Conservation (phyloP, 441 rosid genomes). For the Aleurites moluccanus region DNA sequence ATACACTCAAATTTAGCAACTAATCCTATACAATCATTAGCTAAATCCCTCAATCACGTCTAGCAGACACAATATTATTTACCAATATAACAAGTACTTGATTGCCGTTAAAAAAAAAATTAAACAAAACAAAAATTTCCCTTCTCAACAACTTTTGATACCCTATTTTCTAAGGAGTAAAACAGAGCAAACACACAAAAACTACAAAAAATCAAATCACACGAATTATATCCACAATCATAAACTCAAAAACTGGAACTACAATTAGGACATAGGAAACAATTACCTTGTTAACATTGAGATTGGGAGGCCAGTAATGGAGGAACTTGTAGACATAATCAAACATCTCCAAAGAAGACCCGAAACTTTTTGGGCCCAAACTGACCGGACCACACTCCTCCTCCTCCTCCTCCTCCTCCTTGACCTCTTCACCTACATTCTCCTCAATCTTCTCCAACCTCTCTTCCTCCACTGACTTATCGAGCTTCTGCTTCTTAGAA, state of each 20-base stretch:
- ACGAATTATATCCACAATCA: too few species aligned
- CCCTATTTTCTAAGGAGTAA: neutral
- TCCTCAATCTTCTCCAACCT: constrained; percentile 31
- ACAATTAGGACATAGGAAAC: neutral
- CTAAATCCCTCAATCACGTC: neutral
- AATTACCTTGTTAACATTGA: constrained; percentile 65
- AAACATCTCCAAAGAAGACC: constrained; percentile 71
- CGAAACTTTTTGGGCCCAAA: constrained; percentile 81
- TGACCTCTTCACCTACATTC: constrained; percentile 19
- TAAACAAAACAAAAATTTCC: neutral
- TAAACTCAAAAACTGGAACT: neutral
- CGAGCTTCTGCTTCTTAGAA: constrained; percentile 52
- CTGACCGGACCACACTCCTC: constrained; percentile 37
- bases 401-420: constrained; percentile 36
- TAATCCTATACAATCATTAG: neutral
- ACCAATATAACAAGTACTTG: neutral
- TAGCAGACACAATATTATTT: neutral
- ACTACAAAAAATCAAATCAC: neutral
- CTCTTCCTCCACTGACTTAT: constrained; percentile 46
- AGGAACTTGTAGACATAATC: constrained; percentile 69
- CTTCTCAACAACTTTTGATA: neutral
- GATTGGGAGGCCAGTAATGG: constrained; percentile 67
- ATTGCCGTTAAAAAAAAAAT: neutral
- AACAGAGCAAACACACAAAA: neutral
- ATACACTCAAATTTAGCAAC: too few species aligned